phyloP scores from a whole-genome alignment of 1,284 basidiomycete species.

The Volvariella volvacea region DNA sequence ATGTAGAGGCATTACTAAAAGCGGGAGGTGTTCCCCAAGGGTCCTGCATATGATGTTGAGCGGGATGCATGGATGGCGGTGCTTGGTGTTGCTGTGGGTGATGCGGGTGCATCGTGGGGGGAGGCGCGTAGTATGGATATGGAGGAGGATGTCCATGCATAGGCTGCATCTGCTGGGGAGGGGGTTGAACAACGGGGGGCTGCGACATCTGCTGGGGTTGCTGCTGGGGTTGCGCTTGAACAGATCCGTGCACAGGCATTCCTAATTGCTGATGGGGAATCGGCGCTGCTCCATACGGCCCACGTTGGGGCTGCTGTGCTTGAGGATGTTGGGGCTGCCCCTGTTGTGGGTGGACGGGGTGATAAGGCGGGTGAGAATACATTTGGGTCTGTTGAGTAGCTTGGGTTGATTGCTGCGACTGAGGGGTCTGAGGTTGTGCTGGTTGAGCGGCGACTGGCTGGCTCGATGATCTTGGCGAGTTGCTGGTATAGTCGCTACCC shows the following conservation, averaged over 20 bases:
- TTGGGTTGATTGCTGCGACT: constrained; percentile 1
- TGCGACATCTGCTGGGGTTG: constrained; percentile 2
- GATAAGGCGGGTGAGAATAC: too few relatives aligned
- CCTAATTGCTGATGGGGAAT: too few relatives aligned
- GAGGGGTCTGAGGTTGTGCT: constrained; percentile 5
- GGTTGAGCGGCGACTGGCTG: too few relatives aligned
- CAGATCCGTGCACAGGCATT: background rate
- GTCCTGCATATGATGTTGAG: constrained; percentile 4
- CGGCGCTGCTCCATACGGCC: too few relatives aligned
- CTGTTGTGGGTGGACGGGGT: background rate
- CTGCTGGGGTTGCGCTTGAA: background rate
- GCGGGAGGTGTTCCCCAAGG: constrained; percentile 15
- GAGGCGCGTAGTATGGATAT: constrained; percentile 5
- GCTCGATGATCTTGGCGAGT: too few relatives aligned
- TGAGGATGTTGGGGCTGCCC: constrained; percentile 1
- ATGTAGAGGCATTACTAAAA: background rate
- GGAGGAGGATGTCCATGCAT: too few relatives aligned
- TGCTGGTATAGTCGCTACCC: too few relatives aligned
- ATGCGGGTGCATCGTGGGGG: constrained; percentile 13
- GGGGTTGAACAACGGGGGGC: constrained; percentile 16
- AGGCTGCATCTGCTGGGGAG: constrained; percentile 8
- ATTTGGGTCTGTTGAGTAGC: too few relatives aligned
- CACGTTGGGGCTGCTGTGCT: too few relatives aligned
- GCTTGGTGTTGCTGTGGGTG: constrained; percentile 13
- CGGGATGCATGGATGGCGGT: too few relatives aligned